Percentiles rank a stretch among this genome's conserved stretches.
These are phyloP conservation scores for Brasilioporus rufonigricans DNA, from an alignment of 768 basidiomycete genomes.

Conservation along the genomic window DNA sequence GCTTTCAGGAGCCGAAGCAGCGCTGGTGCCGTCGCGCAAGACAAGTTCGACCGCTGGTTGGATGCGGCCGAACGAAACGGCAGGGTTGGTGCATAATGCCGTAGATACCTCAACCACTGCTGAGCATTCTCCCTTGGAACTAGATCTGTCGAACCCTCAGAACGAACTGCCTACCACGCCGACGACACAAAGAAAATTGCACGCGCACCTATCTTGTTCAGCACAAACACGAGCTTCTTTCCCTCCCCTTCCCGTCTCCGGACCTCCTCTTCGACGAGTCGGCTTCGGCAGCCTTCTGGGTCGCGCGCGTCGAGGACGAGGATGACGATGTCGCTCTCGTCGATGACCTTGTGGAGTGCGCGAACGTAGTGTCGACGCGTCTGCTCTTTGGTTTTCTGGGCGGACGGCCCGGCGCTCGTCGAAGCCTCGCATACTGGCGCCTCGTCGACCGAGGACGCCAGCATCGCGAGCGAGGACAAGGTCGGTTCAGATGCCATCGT, in stretches of 20 bases:
- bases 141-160: no score
- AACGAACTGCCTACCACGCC: no score
- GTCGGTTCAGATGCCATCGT: no score
- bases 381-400: no score
- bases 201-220: slow-evolving; percentile 98
- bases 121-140: slow-evolving; percentile 87
- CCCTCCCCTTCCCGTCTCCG: slow-evolving; percentile 80
- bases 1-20: slow-evolving; percentile 82
- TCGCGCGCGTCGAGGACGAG: slow-evolving; percentile 92
- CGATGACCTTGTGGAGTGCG: slow-evolving; percentile 87
- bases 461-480: no score
- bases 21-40: slow-evolving; percentile 70
- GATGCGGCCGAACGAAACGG: slow-evolving; percentile 84
- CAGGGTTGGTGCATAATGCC: slow-evolving; percentile 88
- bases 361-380: no score
- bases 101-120: slow-evolving; percentile 87
- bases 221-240: slow-evolving; percentile 87
- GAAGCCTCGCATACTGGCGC: no score
- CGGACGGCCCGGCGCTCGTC: no score
- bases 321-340: slow-evolving; percentile 87
- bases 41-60: slow-evolving; percentile 77
- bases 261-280: slow-evolving; percentile 93
- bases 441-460: no score
- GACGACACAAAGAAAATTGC: no score
- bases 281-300: slow-evolving; percentile 90